Percentiles rank a stretch among this genome's conserved stretches.
Evolutionary conservation across 257 asterid species (phyloP).

Genomic region (Nicotiana sylvestris): DNA sequence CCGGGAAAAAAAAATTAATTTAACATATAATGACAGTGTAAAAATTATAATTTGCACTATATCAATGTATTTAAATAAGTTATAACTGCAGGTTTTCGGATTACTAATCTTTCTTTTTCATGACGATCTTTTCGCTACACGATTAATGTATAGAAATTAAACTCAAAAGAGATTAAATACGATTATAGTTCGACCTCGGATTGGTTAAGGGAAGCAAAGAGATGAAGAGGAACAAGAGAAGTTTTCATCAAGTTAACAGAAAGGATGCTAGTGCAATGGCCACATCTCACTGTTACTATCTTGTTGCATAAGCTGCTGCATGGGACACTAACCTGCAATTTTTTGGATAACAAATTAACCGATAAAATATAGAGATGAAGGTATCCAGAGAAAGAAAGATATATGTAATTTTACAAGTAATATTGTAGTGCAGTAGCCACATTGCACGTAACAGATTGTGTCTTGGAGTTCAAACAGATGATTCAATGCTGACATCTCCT

Average conservation of each 20-base stretch:
- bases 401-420: constrained; percentile 41
- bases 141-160: no score
- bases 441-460: constrained; percentile 71
- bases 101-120: no score
- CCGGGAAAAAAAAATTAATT: not conserved
- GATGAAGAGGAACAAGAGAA: constrained; percentile 35
- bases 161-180: not conserved
- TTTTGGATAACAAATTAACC: not conserved
- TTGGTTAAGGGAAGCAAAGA: constrained; percentile 37
- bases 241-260: constrained; percentile 52
- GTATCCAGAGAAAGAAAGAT: not conserved
- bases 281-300: constrained; percentile 71
- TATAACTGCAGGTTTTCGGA: no score
- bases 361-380: not conserved
- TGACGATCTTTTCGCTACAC: no score
- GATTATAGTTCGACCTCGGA: not conserved
- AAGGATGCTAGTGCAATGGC: constrained; percentile 62
- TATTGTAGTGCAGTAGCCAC: constrained; percentile 70
- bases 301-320: constrained; percentile 39
- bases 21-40: not conserved
- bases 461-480: constrained; percentile 36
- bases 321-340: constrained; percentile 72
- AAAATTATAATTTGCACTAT: no score
- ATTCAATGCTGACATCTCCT: constrained; percentile 37
- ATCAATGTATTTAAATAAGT: no score